A percentile compares a stretch with the other conserved stretches of the same genome.
Conservation (phyloP, 352 stramenopile species). For the Blastocystis sp. region DNA sequence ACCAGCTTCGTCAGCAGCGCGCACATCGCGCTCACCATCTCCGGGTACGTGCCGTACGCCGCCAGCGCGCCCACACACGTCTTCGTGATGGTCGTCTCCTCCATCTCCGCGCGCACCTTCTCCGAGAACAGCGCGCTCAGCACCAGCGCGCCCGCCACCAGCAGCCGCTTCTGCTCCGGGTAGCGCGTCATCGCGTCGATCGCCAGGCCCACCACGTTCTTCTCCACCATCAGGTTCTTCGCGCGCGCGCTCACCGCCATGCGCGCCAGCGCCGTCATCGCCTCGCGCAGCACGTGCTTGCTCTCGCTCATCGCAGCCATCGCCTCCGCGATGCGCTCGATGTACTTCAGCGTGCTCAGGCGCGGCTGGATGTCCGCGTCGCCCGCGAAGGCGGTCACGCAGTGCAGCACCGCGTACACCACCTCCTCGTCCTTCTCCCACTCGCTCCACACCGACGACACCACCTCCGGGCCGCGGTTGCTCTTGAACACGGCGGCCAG, state of each 20-base stretch:
- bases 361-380: constrained; percentile 13
- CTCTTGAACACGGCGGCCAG: constrained; percentile 49
- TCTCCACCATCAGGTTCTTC: constrained; percentile 34
- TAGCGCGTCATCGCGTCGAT: constrained; percentile 40
- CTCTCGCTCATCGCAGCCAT: constrained; percentile 7
- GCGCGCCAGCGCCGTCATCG: constrained; percentile 57
- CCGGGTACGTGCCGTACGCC: not conserved
- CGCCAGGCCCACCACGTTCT: constrained; percentile 33
- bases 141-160: constrained; percentile 54
- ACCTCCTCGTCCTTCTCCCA: constrained; percentile 48
- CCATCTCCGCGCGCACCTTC: constrained; percentile 44
- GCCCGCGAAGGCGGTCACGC: constrained; percentile 38
- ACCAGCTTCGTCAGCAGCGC: constrained; percentile 30
- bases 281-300: constrained; percentile 33
- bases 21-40: constrained; percentile 56
- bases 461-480: constrained; percentile 42
- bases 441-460: constrained; percentile 13
- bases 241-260: constrained; percentile 29
- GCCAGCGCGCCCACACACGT: constrained; percentile 51
- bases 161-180: constrained; percentile 58
- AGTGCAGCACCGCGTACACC: constrained; percentile 35
- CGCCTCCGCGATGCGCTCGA: constrained; percentile 46
- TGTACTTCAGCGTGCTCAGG: constrained; percentile 35
- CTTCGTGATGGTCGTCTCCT: constrained; percentile 18
- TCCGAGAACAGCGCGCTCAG: constrained; percentile 39